These are phyloP conservation scores for Fusarium graminum DNA, from an alignment of 2,329 filamentous ascomycete genomes.

Conservation along the genomic window DNA sequence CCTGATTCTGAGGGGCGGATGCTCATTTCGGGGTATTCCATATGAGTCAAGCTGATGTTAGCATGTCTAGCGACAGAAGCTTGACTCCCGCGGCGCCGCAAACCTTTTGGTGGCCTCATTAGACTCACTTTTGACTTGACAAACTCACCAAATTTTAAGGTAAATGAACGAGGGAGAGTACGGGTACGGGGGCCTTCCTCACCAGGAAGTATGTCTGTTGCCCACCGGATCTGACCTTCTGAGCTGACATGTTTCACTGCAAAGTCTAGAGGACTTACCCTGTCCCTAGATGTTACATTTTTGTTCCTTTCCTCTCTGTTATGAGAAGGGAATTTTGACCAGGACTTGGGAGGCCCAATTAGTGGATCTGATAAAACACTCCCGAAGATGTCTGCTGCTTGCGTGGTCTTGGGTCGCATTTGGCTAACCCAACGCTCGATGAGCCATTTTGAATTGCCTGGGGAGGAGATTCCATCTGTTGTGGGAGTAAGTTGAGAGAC, in stretches of 20 bases:
- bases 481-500: constrained; percentile 29
- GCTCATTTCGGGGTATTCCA: constrained; percentile 47
- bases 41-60: constrained; percentile 5
- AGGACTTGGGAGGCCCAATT: constrained; percentile 49
- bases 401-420: constrained; percentile 25
- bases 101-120: constrained; percentile 15
- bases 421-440: constrained; percentile 42
- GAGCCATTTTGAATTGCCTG: constrained; percentile 30
- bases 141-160: constrained; percentile 50
- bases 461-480: constrained; percentile 28
- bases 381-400: neutral
- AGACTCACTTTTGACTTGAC: constrained; percentile 41
- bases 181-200: constrained; percentile 13
- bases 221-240: constrained; percentile 44
- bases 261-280: constrained; percentile 50
- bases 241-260: constrained; percentile 42
- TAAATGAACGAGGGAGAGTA: constrained; percentile 44
- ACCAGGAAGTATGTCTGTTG: constrained; percentile 44
- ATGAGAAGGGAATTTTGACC: constrained; percentile 54
- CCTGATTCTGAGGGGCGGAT: constrained; percentile 43
- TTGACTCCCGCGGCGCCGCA: constrained; percentile 8
- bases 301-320: constrained; percentile 49
- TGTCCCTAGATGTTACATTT: constrained; percentile 43
- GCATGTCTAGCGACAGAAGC: constrained; percentile 1
- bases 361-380: constrained; percentile 4